A percentile compares a stretch with the other conserved stretches of the same genome.
Evolutionary conservation across 139 green algal species (phyloP).

Genomic region (Pseudopediastrum boryanum): DNA sequence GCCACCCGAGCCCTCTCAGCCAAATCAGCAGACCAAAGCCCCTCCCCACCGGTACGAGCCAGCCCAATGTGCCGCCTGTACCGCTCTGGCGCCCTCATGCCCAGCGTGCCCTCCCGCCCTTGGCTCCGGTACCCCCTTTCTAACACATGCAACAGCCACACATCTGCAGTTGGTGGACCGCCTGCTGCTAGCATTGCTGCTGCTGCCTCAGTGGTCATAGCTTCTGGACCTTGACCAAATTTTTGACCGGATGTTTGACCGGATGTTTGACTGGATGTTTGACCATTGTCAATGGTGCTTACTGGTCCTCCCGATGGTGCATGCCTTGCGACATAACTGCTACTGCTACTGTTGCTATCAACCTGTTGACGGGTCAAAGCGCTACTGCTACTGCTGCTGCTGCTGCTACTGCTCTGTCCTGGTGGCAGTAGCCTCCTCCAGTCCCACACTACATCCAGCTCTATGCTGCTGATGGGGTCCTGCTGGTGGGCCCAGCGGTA

Average conservation of each 20-base stretch:
- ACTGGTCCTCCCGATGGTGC: neutral
- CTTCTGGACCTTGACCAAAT: no score
- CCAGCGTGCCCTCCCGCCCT: conserved; percentile 16
- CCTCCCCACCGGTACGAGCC: conserved; percentile 43
- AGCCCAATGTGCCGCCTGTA: conserved; percentile 44
- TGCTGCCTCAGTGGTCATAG: no score
- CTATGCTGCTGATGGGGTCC: conserved; percentile 59
- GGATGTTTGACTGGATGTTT: no score
- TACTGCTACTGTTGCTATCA: conserved; percentile 13
- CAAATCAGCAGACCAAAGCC: conserved; percentile 46
- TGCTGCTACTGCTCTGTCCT: neutral
- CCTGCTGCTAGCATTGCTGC: no score
- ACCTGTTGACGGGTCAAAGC: no score
- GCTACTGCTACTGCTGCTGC: neutral
- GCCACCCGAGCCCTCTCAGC: neutral
- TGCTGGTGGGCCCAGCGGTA: conserved; percentile 63
- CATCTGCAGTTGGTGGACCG: neutral
- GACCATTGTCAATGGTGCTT: no score
- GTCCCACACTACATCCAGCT: conserved; percentile 73
- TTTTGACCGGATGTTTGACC: no score
- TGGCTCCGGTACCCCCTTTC: neutral
- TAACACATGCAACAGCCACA: conserved; percentile 41
- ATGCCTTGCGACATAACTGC: neutral
- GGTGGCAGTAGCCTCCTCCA: neutral
- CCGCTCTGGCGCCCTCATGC: conserved; percentile 15